Percentiles rank a stretch among this genome's conserved stretches.
Evolutionary conservation across 108 stramenopile genomes (phyloP).

Genomic region (Mayamaea pseudoterrestris): DNA sequence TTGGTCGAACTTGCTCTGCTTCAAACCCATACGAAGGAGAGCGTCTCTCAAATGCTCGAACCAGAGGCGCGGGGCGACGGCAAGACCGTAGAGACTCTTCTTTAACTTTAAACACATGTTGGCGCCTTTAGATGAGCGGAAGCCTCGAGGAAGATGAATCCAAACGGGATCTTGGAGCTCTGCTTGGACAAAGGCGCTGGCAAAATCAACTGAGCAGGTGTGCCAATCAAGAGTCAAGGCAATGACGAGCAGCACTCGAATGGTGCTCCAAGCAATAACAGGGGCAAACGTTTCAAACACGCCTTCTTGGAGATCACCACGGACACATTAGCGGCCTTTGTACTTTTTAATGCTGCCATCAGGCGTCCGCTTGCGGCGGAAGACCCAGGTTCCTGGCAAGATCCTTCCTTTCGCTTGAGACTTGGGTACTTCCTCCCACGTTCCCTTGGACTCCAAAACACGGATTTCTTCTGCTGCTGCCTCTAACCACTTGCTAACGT

Average conservation of each 20-base stretch:
- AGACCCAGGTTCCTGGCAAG: slow-evolving; percentile 27
- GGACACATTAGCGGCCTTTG: slow-evolving; percentile 33
- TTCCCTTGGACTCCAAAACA: slow-evolving; percentile 5
- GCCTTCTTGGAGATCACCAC: slow-evolving; percentile 26
- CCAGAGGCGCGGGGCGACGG: slow-evolving; percentile 15
- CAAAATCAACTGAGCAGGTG: slow-evolving; percentile 6
- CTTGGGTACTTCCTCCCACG: slow-evolving; percentile 12
- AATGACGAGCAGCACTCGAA: slow-evolving; percentile 12
- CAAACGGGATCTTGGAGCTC: slow-evolving; percentile 5
- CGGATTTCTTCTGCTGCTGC: slow-evolving; percentile 13
- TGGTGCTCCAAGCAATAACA: slow-evolving; percentile 26
- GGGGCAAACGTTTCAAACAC: slow-evolving; percentile 27
- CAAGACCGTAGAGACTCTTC: slow-evolving; percentile 7
- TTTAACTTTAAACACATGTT: background rate
- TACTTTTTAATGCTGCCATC: slow-evolving; percentile 29
- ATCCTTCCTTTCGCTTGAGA: background rate
- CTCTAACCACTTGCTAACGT: background rate
- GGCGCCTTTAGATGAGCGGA: background rate
- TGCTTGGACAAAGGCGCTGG: slow-evolving; percentile 19
- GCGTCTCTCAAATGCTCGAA: background rate
- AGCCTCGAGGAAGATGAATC: slow-evolving; percentile 16
- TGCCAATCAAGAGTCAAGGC: slow-evolving; percentile 1
- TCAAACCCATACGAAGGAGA: background rate
- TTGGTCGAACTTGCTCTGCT: slow-evolving; percentile 12
- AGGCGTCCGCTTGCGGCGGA: slow-evolving; percentile 29